phyloP scores from a whole-genome alignment of 768 basidiomycete genomes.

The Boletus vinaceobasis region DNA sequence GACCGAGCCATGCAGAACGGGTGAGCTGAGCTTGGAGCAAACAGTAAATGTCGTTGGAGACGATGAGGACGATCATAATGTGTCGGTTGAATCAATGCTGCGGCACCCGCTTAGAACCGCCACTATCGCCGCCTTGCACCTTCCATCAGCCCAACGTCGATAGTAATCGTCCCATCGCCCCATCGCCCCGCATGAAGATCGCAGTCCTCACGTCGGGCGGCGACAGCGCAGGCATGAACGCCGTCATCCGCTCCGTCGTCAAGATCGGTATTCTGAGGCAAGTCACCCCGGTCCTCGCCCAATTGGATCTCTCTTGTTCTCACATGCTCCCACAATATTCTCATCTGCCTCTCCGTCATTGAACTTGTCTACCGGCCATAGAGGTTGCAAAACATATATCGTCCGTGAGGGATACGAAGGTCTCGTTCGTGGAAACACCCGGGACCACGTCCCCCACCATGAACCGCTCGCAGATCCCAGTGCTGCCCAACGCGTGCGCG shows the following conservation, averaged over 20 bases:
- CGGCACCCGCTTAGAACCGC: neutral
- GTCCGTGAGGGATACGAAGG: slow-evolving; percentile 99
- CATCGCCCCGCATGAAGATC: slow-evolving; percentile 61
- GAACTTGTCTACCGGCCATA: neutral
- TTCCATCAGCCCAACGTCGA: neutral
- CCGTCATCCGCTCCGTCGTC: slow-evolving; percentile 89
- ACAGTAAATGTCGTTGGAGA: neutral
- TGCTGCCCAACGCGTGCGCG: slow-evolving; percentile 12
- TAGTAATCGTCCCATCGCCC: neutral
- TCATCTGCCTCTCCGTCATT: neutral
- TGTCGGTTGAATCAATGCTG: neutral
- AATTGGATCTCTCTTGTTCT: neutral
- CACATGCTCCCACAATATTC: neutral
- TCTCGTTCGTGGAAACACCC: slow-evolving; percentile 81
- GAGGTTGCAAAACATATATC: slow-evolving; percentile 94
- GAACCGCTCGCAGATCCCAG: slow-evolving; percentile 31
- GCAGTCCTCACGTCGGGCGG: slow-evolving; percentile 95
- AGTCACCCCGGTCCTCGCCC: slow-evolving; percentile 19
- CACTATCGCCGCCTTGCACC: neutral
- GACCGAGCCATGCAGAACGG: neutral
- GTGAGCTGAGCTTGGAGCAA: neutral
- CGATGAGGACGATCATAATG: neutral
- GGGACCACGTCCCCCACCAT: slow-evolving; percentile 26
- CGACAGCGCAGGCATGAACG: slow-evolving; percentile 98
- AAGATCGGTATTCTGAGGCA: slow-evolving; percentile 90